Percentiles rank a stretch among this genome's conserved stretches.
Conservation (phyloP, 2,329 filamentous ascomycete species). For the Coniosporium tulheliwenetii region DNA sequence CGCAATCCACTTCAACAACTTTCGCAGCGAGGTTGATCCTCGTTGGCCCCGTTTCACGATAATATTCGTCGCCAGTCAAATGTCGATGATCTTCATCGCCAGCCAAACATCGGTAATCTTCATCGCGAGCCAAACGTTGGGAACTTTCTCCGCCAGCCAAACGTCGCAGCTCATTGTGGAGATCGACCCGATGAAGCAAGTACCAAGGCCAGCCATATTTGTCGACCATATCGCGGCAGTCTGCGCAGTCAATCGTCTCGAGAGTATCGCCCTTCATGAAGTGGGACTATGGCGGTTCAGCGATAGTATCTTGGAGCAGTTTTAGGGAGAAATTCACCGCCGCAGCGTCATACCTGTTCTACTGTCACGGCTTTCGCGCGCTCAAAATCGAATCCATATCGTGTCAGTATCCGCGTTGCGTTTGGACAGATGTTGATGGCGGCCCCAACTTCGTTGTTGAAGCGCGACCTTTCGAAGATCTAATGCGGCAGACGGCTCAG, state of each 20-base stretch:
- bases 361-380: conserved; percentile 6
- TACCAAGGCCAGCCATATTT: background rate
- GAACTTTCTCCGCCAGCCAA: too few relatives aligned
- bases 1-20: conserved; percentile 10
- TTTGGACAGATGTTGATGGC: conserved; percentile 26
- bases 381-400: conserved; percentile 18
- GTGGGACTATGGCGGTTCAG: too few relatives aligned
- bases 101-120: conserved; percentile 1
- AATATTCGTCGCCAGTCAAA: background rate
- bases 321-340: too few relatives aligned
- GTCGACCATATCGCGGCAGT: too few relatives aligned
- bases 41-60: conserved; percentile 2
- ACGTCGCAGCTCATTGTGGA: conserved; percentile 2
- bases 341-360: background rate
- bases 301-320: too few relatives aligned
- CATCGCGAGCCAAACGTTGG: too few relatives aligned
- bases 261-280: too few relatives aligned
- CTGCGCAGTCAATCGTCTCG: too few relatives aligned
- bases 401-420: conserved; percentile 15
- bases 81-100: too few relatives aligned
- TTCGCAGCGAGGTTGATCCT: conserved; percentile 4
- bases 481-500: background rate
- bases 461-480: conserved; percentile 12
- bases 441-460: conserved; percentile 26
- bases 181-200: conserved; percentile 8